phyloP scores from a whole-genome alignment of 352 stramenopile genomes.

The Aphanomyces astaci region DNA sequence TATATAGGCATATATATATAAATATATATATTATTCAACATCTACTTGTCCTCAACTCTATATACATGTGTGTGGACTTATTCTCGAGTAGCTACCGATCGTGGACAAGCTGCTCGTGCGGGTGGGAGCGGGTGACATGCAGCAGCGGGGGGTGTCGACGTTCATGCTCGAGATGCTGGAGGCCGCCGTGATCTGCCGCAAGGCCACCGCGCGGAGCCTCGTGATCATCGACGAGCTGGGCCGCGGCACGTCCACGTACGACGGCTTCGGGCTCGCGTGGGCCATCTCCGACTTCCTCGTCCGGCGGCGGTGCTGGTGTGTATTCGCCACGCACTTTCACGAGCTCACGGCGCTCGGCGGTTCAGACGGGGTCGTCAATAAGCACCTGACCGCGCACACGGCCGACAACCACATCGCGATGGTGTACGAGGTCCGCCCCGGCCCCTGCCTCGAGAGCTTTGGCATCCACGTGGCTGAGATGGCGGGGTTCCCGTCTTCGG shows the following conservation, averaged over 20 bases:
- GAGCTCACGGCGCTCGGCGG: conserved; percentile 93
- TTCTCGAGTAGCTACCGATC: conserved; percentile 58
- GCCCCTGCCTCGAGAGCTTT: conserved; percentile 96
- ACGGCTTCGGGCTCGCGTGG: conserved; percentile 95
- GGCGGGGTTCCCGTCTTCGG: conserved; percentile 89
- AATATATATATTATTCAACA: too few relatives aligned
- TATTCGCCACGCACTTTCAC: conserved; percentile 99
- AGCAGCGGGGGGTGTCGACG: conserved; percentile 96
- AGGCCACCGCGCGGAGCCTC: conserved; percentile 88
- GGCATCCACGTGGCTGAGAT: conserved; percentile 98
- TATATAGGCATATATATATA: too few relatives aligned
- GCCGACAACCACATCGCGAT: conserved; percentile 81
- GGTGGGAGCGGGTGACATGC: conserved; percentile 94
- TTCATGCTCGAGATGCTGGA: conserved; percentile 99
- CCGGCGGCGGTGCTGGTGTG: conserved; percentile 71
- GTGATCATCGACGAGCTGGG: conserved; percentile 99
- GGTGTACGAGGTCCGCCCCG: conserved; percentile 88
- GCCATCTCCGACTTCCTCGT: conserved; percentile 97
- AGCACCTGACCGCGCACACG: conserved; percentile 92
- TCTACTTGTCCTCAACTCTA: too few relatives aligned
- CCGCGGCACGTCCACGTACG: conserved; percentile 96
- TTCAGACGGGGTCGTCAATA: conserved; percentile 85
- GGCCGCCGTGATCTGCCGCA: conserved; percentile 92
- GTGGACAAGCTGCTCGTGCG: conserved; percentile 95
- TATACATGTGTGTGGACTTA: too few relatives aligned